Evolutionary conservation across 495 filamentous ascomycete genomes (phyloP).

Genomic region (Chlorociboria aeruginascens): DNA sequence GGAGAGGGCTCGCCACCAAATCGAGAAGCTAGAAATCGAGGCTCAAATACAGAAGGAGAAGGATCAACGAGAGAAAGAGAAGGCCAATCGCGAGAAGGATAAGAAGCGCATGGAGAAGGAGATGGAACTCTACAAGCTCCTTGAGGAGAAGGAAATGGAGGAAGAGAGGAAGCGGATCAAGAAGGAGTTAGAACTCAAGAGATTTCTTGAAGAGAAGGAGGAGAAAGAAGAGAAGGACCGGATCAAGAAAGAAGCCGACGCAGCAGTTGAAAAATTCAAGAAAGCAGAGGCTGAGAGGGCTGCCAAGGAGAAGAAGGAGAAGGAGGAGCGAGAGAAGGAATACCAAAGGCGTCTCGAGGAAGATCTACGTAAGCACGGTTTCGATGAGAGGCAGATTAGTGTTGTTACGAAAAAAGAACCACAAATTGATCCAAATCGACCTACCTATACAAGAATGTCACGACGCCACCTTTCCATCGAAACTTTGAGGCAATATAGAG

Average conservation of each 20-base stretch:
- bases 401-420: constrained; percentile 40
- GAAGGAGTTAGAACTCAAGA: constrained; percentile 32
- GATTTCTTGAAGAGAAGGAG: constrained; percentile 31
- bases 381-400: constrained; percentile 39
- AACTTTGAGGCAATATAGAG: constrained; percentile 35
- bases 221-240: constrained; percentile 44
- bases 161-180: constrained; percentile 42
- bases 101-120: constrained; percentile 32
- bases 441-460: constrained; percentile 46
- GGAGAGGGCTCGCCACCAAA: constrained; percentile 15
- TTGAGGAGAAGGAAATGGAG: constrained; percentile 34
- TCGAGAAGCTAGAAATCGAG: constrained; percentile 6
- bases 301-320: constrained; percentile 35
- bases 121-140: constrained; percentile 28
- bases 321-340: constrained; percentile 34
- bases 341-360: constrained; percentile 27
- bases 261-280: constrained; percentile 39
- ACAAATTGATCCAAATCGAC: constrained; percentile 22
- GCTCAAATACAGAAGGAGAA: constrained; percentile 20
- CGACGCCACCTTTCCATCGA: constrained; percentile 43
- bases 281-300: constrained; percentile 38
- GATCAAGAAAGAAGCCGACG: constrained; percentile 34
- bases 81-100: constrained; percentile 28
- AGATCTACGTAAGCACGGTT: constrained; percentile 35
- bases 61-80: constrained; percentile 23